These are phyloP conservation scores for Backusella parvicylindrica DNA, from an alignment of 192 early-diverging fungal species.

Conservation along the genomic window DNA sequence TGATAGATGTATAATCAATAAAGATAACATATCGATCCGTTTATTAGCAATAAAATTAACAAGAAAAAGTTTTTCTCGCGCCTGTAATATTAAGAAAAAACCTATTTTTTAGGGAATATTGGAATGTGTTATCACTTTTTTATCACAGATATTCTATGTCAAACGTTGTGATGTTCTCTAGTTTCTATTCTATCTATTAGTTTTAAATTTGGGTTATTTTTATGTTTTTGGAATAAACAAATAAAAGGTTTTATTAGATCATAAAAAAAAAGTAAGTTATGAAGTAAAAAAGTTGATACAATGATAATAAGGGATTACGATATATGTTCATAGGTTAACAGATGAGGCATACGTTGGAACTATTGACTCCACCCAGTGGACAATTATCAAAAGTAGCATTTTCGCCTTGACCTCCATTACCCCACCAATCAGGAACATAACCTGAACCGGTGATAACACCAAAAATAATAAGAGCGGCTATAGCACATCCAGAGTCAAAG, in stretches of 20 bases:
- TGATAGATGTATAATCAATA: too few species aligned
- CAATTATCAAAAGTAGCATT: conserved; percentile 20
- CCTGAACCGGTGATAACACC: conserved; percentile 26
- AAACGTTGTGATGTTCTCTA: not conserved
- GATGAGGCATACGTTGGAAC: conserved; percentile 3
- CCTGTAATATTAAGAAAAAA: too few species aligned
- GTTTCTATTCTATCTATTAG: not conserved
- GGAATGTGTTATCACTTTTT: not conserved
- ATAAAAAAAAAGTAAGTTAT: not conserved
- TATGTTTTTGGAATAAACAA: not conserved
- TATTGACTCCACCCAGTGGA: conserved; percentile 12
- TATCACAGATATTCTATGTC: not conserved
- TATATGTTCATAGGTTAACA: not conserved
- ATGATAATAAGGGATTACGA: not conserved
- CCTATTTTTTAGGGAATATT: too few species aligned
- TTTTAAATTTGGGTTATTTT: not conserved
- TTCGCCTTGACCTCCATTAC: conserved; percentile 14
- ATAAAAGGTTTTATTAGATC: not conserved
- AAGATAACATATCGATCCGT: too few species aligned
- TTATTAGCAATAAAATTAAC: too few species aligned
- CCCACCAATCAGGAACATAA: conserved; percentile 31
- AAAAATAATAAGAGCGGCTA: conserved; percentile 45
- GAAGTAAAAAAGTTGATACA: not conserved
- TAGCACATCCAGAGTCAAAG: conserved; percentile 53
- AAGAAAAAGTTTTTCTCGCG: too few species aligned